A percentile compares a stretch with the other conserved stretches of the same genome.
Conservation (phyloP, 108 stramenopile species). For the Skeletonema marinoi region DNA sequence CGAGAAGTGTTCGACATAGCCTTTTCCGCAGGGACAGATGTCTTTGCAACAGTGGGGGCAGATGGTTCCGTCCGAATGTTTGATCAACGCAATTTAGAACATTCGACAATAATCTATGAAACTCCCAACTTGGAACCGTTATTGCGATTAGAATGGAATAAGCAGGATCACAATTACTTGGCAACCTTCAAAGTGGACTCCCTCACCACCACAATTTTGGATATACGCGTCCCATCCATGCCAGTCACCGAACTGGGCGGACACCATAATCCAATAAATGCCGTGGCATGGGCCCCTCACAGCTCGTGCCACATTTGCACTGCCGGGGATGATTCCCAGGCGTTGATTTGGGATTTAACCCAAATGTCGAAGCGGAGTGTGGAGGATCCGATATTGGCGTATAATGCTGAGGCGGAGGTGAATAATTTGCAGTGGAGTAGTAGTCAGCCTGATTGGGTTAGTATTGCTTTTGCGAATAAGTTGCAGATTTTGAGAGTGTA, state of each 20-base stretch:
- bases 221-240: constrained; percentile 88
- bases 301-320: constrained; percentile 97
- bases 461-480: constrained; percentile 91
- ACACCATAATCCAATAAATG: constrained; percentile 92
- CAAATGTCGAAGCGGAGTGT: constrained; percentile 79
- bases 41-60: constrained; percentile 97
- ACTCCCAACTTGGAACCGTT: constrained; percentile 90
- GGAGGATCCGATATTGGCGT: constrained; percentile 98
- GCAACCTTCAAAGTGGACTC: constrained; percentile 93
- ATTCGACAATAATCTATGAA: constrained; percentile 98
- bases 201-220: constrained; percentile 84
- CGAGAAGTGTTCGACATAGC: constrained; percentile 98
- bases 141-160: constrained; percentile 97
- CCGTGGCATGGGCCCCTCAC: constrained; percentile 98
- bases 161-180: constrained; percentile 98
- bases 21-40: constrained; percentile 91
- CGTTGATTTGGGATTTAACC: constrained; percentile 97
- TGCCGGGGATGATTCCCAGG: constrained; percentile 93
- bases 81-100: constrained; percentile 94
- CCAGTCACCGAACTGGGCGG: constrained; percentile 86
- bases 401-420: constrained; percentile 95
- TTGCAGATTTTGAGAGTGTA: constrained; percentile 83
- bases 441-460: constrained; percentile 96
- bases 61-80: constrained; percentile 98
- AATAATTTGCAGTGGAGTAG: constrained; percentile 97